Conservation (phyloP, 176 grass and related monocot species). For the Oryza nivara region DNA sequence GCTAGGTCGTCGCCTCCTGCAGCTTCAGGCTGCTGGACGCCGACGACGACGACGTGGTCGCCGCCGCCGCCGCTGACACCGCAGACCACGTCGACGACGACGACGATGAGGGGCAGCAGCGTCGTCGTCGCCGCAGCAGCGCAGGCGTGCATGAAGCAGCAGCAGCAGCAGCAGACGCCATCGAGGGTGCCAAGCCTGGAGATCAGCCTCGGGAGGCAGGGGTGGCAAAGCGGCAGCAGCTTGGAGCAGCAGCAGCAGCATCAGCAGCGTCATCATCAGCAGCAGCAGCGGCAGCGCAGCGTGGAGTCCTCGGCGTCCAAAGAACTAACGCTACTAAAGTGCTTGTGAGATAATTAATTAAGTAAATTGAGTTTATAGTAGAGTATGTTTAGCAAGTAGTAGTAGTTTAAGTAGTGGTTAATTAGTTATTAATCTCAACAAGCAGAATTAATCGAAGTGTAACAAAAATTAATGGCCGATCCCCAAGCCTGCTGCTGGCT, state of each 20-base stretch:
- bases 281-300: slow-evolving; percentile 29
- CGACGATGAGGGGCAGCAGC: slow-evolving; percentile 1
- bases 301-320: slow-evolving; percentile 45
- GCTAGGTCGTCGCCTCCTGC: slow-evolving; percentile 3
- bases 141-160: slow-evolving; percentile 36
- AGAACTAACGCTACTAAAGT: slow-evolving; percentile 69
- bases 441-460: not conserved
- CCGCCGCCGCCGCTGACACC: not conserved
- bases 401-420: not conserved
- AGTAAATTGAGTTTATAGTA: not conserved
- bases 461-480: not conserved
- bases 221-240: slow-evolving; percentile 62
- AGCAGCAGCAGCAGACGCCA: slow-evolving; percentile 30
- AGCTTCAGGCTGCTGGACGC: slow-evolving; percentile 19
- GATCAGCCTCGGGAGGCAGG: slow-evolving; percentile 82
- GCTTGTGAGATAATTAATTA: slow-evolving; percentile 37
- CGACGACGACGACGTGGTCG: not conserved
- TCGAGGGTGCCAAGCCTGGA: slow-evolving; percentile 75
- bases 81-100: not conserved
- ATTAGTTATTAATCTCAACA: not conserved
- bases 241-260: not conserved
- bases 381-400: not conserved
- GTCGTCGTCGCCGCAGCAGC: slow-evolving; percentile 15
- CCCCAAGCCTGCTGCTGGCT: not conserved
- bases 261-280: not conserved